Percentiles rank a stretch among this genome's conserved stretches.
Conservation (phyloP, 2,329 filamentous ascomycete species). For the Colletotrichum salicis region DNA sequence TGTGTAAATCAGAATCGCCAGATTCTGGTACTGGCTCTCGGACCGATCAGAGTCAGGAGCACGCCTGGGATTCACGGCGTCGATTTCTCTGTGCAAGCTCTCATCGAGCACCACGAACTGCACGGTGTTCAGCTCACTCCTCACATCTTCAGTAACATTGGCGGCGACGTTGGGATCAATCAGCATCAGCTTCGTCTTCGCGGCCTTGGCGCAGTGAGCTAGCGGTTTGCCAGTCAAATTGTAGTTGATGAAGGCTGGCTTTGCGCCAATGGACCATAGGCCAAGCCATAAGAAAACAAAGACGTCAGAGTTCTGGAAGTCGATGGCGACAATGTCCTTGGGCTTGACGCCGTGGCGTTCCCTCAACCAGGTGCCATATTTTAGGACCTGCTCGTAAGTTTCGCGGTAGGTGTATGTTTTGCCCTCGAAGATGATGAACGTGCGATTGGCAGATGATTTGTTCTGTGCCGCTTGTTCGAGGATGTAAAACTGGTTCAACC, state of each 20-base stretch:
- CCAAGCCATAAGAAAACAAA: constrained; percentile 82
- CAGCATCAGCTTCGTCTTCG: constrained; percentile 73
- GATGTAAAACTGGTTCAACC: constrained; percentile 78
- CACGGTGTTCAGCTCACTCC: constrained; percentile 58
- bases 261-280: constrained; percentile 84
- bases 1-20: constrained; percentile 84
- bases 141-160: constrained; percentile 68
- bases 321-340: constrained; percentile 81
- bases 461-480: constrained; percentile 74
- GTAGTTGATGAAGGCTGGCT: constrained; percentile 89
- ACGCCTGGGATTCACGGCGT: constrained; percentile 62
- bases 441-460: constrained; percentile 60
- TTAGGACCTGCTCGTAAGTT: constrained; percentile 75
- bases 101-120: constrained; percentile 71
- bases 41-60: constrained; percentile 67
- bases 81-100: constrained; percentile 65
- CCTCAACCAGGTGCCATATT: constrained; percentile 81
- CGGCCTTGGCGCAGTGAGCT: constrained; percentile 77
- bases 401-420: constrained; percentile 79
- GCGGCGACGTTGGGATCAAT: constrained; percentile 71
- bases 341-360: constrained; percentile 70
- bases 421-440: constrained; percentile 76
- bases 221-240: constrained; percentile 79
- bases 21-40: constrained; percentile 61
- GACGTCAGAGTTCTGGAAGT: constrained; percentile 83